Conservation (phyloP, 2,329 filamentous ascomycete genomes). For the Alternaria gansuensis region DNA sequence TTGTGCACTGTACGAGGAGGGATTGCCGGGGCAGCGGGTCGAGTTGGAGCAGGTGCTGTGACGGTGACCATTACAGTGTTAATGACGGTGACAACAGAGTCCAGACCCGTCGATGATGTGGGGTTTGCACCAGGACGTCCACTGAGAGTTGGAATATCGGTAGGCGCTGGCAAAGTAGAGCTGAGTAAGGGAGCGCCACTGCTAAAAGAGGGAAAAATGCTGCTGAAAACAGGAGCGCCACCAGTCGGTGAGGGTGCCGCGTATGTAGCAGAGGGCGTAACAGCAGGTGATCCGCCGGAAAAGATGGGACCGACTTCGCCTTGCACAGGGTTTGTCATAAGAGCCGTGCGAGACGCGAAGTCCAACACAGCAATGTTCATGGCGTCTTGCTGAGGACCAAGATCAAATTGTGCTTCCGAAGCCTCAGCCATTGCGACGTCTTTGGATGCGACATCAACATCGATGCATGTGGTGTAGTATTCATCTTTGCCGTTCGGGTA, state of each 20-base stretch:
- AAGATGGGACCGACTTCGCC: slow-evolving; percentile 44
- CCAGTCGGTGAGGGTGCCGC: not conserved
- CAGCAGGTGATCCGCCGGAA: slow-evolving; percentile 15
- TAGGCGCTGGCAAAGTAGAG: slow-evolving; percentile 5
- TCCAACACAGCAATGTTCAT: slow-evolving; percentile 52
- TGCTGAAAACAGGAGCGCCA: slow-evolving; percentile 7
- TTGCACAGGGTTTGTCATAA: slow-evolving; percentile 41
- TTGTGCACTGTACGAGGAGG: slow-evolving; percentile 11
- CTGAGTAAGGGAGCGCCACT: slow-evolving; percentile 8
- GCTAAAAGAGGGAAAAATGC: not conserved
- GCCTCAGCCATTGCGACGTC: slow-evolving; percentile 41
- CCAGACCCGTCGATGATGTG: slow-evolving; percentile 15
- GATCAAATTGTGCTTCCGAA: slow-evolving; percentile 30
- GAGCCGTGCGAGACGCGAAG: slow-evolving; percentile 54
- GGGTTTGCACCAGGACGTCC: slow-evolving; percentile 26
- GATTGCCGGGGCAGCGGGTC: slow-evolving; percentile 10
- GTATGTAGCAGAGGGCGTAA: not conserved
- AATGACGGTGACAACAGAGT: slow-evolving; percentile 35
- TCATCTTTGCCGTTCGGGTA: slow-evolving; percentile 61
- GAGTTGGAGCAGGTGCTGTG: slow-evolving; percentile 28
- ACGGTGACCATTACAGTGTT: slow-evolving; percentile 42
- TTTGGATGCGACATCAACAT: slow-evolving; percentile 57
- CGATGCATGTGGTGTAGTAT: slow-evolving; percentile 68
- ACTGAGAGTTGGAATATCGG: slow-evolving; percentile 30
- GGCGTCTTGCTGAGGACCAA: slow-evolving; percentile 54